Evolutionary conservation across 179 eudicot species (phyloP).

Genomic region (Vitellaria paradoxa): DNA sequence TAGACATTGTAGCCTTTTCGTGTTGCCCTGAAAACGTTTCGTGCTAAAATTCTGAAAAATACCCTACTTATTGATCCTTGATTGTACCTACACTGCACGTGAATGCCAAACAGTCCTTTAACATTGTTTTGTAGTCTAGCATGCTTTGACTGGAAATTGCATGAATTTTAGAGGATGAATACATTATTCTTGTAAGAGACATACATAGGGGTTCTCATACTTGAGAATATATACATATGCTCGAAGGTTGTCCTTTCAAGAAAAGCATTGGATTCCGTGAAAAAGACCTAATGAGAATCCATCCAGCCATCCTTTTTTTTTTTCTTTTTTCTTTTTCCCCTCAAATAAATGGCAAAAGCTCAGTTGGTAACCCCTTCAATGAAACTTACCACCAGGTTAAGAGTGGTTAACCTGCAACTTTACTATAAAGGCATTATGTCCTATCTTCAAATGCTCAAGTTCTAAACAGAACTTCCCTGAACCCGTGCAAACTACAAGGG

Average conservation of each 20-base stretch:
- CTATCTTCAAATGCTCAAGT: too few species aligned
- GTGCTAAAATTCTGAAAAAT: too few species aligned
- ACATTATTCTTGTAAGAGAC: neutral
- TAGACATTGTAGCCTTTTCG: too few species aligned
- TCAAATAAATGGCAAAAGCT: neutral
- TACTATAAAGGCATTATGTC: neutral
- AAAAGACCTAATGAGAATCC: neutral
- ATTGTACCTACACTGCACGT: neutral
- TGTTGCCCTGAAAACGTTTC: too few species aligned
- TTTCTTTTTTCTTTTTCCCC: neutral
- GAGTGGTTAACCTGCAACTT: neutral
- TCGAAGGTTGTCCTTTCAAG: neutral
- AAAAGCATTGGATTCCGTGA: slow-evolving; percentile 17
- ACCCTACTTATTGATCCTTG: too few species aligned
- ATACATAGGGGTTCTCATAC: too few species aligned
- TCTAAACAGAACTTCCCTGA: too few species aligned
- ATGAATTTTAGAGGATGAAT: neutral
- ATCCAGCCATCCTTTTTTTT: neutral
- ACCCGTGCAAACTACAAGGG: too few species aligned
- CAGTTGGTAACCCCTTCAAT: neutral
- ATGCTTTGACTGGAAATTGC: neutral
- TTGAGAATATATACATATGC: too few species aligned
- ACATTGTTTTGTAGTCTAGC: too few species aligned
- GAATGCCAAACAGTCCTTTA: neutral
- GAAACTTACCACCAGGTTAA: neutral